Evolutionary conservation across 169 alveolate species (phyloP).

Genomic region (Perkinsus chesapeaki): DNA sequence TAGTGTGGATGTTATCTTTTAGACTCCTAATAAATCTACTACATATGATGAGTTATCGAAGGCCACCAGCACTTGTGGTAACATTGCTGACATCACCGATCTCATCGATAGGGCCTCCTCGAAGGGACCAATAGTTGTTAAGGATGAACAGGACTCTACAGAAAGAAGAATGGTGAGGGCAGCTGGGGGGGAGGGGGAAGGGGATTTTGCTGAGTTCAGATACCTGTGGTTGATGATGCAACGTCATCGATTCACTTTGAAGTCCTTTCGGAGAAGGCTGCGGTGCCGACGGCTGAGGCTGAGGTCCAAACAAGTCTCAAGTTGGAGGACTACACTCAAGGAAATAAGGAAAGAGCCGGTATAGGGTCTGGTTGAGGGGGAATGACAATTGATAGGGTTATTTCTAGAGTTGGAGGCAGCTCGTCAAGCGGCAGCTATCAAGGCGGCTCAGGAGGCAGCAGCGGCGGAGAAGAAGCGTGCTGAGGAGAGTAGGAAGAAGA

Average conservation of each 20-base stretch:
- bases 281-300: neutral
- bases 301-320: neutral
- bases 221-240: neutral
- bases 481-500: neutral
- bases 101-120: neutral
- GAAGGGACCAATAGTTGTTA: neutral
- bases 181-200: neutral
- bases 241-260: neutral
- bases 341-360: neutral
- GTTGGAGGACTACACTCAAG: constrained; percentile 3
- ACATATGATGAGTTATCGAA: neutral
- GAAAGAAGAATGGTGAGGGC: neutral
- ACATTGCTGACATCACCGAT: neutral
- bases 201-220: neutral
- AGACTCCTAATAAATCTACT: neutral
- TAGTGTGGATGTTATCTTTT: neutral
- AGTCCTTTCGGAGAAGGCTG: neutral
- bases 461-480: neutral
- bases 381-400: neutral
- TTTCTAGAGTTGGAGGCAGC: neutral
- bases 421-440: neutral
- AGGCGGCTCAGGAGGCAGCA: neutral
- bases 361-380: neutral
- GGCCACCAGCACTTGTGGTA: neutral
- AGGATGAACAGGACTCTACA: neutral